A percentile compares a stretch with the other conserved stretches of the same genome.
Conservation (phyloP, 2,329 filamentous ascomycete species). For the Sporothrix dimorphospora region DNA sequence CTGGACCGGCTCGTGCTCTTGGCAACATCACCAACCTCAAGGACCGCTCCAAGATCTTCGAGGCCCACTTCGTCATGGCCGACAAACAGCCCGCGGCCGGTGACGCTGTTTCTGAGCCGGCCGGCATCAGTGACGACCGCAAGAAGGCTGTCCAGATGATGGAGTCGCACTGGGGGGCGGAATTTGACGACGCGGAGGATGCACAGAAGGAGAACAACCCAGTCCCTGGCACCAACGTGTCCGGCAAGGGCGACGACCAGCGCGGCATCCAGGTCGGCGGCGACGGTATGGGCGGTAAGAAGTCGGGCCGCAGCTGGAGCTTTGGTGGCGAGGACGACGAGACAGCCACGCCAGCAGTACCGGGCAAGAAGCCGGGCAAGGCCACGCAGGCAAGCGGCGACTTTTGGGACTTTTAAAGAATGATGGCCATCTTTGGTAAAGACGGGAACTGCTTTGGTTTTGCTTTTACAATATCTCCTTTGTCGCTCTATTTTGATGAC, state of each 20-base stretch:
- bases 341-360: conserved; percentile 46
- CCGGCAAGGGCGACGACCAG: conserved; percentile 32
- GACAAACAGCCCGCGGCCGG: conserved; percentile 60
- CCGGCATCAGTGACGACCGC: conserved; percentile 59
- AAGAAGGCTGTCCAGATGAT: conserved; percentile 74
- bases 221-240: conserved; percentile 36
- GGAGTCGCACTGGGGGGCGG: conserved; percentile 64
- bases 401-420: conserved; percentile 53
- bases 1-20: conserved; percentile 52
- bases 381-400: conserved; percentile 44
- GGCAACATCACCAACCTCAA: conserved; percentile 73
- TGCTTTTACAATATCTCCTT: conserved; percentile 13
- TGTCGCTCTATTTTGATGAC: conserved; percentile 23
- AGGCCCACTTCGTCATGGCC: conserved; percentile 73
- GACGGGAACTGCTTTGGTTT: not conserved
- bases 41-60: conserved; percentile 75
- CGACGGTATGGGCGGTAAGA: conserved; percentile 68
- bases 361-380: conserved; percentile 46
- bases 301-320: conserved; percentile 60
- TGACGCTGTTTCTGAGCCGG: conserved; percentile 39
- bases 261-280: conserved; percentile 56
- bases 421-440: not conserved
- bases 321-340: conserved; percentile 55
- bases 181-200: conserved; percentile 47
- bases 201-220: conserved; percentile 56